These are phyloP conservation scores for Patellifolia procumbens DNA, from an alignment of 179 eudicot species.

Conservation along the genomic window DNA sequence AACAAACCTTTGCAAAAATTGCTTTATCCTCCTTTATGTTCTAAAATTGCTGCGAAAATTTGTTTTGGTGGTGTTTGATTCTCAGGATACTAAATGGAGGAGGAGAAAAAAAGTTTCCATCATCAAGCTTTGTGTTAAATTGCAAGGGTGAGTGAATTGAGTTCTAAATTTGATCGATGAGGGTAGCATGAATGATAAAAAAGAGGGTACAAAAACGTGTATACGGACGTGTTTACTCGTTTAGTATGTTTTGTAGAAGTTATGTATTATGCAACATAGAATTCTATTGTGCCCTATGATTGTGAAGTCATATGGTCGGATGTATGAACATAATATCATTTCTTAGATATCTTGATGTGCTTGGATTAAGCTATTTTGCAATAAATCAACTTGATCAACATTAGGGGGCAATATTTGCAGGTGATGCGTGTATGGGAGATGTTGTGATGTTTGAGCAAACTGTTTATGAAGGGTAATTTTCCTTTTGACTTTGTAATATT, in stretches of 20 bases:
- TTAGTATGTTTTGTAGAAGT: not conserved
- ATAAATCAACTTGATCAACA: constrained; percentile 2
- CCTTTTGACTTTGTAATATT: not conserved
- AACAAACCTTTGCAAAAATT: not conserved
- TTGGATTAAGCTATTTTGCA: not conserved
- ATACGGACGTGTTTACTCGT: not conserved
- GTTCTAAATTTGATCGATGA: constrained; percentile 6
- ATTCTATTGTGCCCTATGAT: not conserved
- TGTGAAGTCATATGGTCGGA: too few species aligned
- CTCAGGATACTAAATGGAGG: constrained; percentile 57
- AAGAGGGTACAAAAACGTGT: not conserved
- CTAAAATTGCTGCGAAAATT: not conserved
- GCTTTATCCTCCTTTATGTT: not conserved
- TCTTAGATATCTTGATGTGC: too few species aligned
- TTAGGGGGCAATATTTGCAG: constrained; percentile 41
- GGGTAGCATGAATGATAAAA: not conserved
- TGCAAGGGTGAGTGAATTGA: constrained; percentile 63
- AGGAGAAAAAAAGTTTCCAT: constrained; percentile 73
- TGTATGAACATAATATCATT: too few species aligned
- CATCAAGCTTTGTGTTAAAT: constrained; percentile 66
- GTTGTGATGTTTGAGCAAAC: constrained; percentile 80
- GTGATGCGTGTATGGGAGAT: constrained; percentile 93
- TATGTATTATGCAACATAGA: not conserved
- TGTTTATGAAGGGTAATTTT: constrained; percentile 68
- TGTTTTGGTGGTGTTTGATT: constrained; percentile 6